A percentile compares a stretch with the other conserved stretches of the same genome.
Conservation (phyloP, 1,139 yeast genomes). For the Kodamaea alishanica region DNA sequence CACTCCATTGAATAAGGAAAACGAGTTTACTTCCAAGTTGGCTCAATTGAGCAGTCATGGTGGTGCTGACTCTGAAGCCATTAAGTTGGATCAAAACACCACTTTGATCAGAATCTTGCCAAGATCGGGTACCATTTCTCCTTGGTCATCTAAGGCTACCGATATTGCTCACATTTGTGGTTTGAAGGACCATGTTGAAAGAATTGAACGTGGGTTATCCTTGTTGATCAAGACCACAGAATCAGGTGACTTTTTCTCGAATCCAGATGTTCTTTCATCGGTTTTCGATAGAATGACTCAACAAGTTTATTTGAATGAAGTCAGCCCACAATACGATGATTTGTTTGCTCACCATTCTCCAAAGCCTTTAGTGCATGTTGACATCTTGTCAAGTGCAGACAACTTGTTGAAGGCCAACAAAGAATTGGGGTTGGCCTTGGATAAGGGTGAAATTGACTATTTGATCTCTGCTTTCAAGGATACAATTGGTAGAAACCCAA, state of each 20-base stretch:
- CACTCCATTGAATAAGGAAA: conserved; percentile 53
- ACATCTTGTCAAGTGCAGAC: conserved; percentile 56
- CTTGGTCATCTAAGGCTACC: conserved; percentile 99
- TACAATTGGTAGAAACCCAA: conserved; percentile 82
- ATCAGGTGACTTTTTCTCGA: conserved; percentile 25
- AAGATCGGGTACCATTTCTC: conserved; percentile 93
- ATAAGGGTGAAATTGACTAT: conserved; percentile 88
- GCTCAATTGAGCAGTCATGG: conserved; percentile 24
- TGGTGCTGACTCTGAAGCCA: conserved; percentile 20
- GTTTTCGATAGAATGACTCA: conserved; percentile 97
- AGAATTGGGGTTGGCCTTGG: conserved; percentile 86
- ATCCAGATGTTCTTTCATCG: conserved; percentile 52
- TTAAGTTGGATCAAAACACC: conserved; percentile 44
- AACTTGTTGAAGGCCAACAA: conserved; percentile 75
- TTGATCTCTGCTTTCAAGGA: conserved; percentile 73
- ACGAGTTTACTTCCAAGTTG: conserved; percentile 47
- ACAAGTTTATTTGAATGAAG: conserved; percentile 47
- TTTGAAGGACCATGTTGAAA: conserved; percentile 59
- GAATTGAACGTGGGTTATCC: conserved; percentile 89
- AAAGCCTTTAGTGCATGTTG: conserved; percentile 79
- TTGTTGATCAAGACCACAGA: conserved; percentile 60
- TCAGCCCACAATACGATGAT: conserved; percentile 62
- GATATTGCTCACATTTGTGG: conserved; percentile 91
- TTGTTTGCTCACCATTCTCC: conserved; percentile 78
- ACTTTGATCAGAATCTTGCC: conserved; percentile 78